These are phyloP conservation scores for Lipomyces yamadae DNA, from an alignment of 805 yeast genomes.

Conservation along the genomic window DNA sequence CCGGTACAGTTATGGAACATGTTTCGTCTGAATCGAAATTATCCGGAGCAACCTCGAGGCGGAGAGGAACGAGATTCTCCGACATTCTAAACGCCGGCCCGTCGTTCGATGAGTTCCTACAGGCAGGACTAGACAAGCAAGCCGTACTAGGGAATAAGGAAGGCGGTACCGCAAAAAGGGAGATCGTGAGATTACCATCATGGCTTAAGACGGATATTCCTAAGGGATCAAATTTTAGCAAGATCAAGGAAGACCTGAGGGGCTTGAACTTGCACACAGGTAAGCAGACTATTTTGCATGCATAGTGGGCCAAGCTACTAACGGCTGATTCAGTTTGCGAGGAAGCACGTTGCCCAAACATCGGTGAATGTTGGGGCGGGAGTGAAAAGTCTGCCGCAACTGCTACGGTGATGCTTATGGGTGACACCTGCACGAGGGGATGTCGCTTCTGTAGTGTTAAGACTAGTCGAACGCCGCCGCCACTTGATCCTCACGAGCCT, in stretches of 20 bases:
- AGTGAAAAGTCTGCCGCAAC: slow-evolving; percentile 86
- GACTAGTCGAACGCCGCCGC: slow-evolving; percentile 83
- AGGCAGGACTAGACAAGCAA: slow-evolving; percentile 16
- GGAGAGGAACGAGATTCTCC: slow-evolving; percentile 58
- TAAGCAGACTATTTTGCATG: not conserved
- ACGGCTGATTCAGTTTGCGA: slow-evolving; percentile 70
- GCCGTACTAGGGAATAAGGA: slow-evolving; percentile 11
- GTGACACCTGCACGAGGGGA: slow-evolving; percentile 99
- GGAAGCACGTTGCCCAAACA: slow-evolving; percentile 99
- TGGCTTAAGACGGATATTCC: slow-evolving; percentile 98
- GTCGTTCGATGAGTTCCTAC: slow-evolving; percentile 85
- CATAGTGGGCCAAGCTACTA: not conserved
- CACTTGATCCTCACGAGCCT: slow-evolving; percentile 95
- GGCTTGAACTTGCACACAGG: slow-evolving; percentile 84
- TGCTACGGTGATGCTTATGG: slow-evolving; percentile 96
- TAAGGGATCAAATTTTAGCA: slow-evolving; percentile 83
- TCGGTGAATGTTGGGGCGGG: slow-evolving; percentile 99
- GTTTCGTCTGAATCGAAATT: not conserved
- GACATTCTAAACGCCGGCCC: slow-evolving; percentile 84
- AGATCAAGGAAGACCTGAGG: slow-evolving; percentile 80
- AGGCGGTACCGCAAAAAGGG: slow-evolving; percentile 16
- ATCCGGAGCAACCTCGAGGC: slow-evolving; percentile 1
- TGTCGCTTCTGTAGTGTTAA: slow-evolving; percentile 97
- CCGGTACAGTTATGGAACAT: not conserved
- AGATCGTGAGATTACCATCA: slow-evolving; percentile 64